Evolutionary conservation across 2,329 filamentous ascomycete genomes (phyloP).

Genomic region (Alternaria longipes): DNA sequence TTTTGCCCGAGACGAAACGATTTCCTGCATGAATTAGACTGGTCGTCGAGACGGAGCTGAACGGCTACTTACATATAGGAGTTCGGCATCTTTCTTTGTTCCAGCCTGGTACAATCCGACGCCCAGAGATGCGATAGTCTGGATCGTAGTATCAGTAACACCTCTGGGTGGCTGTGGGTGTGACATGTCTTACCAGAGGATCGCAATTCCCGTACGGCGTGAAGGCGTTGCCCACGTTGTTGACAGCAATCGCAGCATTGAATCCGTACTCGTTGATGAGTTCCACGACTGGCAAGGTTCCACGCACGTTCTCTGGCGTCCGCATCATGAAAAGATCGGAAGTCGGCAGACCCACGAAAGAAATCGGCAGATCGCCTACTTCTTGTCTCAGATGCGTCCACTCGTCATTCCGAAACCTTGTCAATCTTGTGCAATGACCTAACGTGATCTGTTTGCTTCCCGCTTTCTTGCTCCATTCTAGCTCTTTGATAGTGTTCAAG

Average conservation of each 20-base stretch:
- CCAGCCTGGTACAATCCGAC: constrained; percentile 75
- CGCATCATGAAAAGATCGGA: constrained; percentile 79
- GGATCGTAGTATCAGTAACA: not conserved
- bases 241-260: constrained; percentile 70
- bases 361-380: constrained; percentile 66
- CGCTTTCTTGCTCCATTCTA: constrained; percentile 58
- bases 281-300: constrained; percentile 68
- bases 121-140: constrained; percentile 53
- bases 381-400: constrained; percentile 60
- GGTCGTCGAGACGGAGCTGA: constrained; percentile 18
- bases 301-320: constrained; percentile 58
- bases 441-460: constrained; percentile 55
- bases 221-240: constrained; percentile 79
- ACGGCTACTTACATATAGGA: constrained; percentile 63
- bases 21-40: constrained; percentile 51
- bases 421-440: constrained; percentile 74
- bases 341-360: constrained; percentile 74
- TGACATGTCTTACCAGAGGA: constrained; percentile 59
- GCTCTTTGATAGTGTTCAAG: constrained; percentile 59
- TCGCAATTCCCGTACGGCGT: constrained; percentile 75
- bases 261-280: constrained; percentile 68
- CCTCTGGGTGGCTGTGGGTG: not conserved
- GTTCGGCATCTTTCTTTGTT: constrained; percentile 65
- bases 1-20: constrained; percentile 59
- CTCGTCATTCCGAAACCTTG: constrained; percentile 61